Base-by-base conservation (phyloP, 2,329 filamentous ascomycete genomes). In the Fusarium sp. region DNA sequence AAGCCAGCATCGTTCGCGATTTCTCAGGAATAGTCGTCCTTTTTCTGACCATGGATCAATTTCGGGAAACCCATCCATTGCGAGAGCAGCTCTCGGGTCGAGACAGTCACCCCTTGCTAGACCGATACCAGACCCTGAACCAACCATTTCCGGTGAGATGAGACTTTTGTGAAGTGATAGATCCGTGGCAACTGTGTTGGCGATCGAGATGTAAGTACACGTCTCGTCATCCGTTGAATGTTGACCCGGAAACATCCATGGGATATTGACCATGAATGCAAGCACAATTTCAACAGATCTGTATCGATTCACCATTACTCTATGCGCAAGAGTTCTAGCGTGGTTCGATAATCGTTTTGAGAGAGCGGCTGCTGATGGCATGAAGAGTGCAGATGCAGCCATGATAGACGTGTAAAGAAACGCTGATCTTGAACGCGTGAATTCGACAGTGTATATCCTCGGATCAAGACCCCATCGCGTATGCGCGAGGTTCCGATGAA, bases 391-490 rank as follows among this genome's bases (percentile, higher is more conserved):
- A 3, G 92, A 91, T 7, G 90, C 89, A 4, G 92, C 90, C 74
- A 93, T 86, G 56, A 94, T 89, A 2, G 92, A 93, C 0, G 92
- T 94, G 75, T 93, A 91, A 4, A 94, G 84, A 77, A 94, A 94
- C 2, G 91, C 88, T 1, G 92, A 94, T 53, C 91, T 89, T 4
- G 86, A 86, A 21, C 91, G 89, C 6, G 92, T 90, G 75, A 93
- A 94, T 2, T 86, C 81, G 23, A 89, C 84, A 0, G 88, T 93
- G 75, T 94, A 92, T 9, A 94, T 83, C 19, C 87, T 79, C 3
- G 91, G 90, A 73, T 94, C 92, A 13, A 94, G 87, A 1, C 92
- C 92, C 92, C 92, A 94, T 79, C 92, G 84, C 0, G 92, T 94
- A 79, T 94, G 92, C 4, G 92, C 89, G 9, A 94, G 86, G 56